These are phyloP conservation scores for Turnera subulata DNA, from an alignment of 345 rosid species.

Conservation along the genomic window DNA sequence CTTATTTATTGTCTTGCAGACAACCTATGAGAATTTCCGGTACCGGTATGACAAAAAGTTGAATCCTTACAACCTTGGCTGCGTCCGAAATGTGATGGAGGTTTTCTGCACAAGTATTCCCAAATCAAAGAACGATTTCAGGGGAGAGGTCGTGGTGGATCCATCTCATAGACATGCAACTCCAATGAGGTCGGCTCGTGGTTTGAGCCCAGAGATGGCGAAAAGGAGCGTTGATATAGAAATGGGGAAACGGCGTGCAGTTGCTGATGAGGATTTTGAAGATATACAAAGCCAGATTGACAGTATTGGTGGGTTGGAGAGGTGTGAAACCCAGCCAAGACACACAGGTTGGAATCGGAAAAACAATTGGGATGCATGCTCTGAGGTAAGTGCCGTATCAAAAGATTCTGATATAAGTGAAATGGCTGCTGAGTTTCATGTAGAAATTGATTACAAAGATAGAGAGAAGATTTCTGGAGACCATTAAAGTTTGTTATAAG, in stretches of 20 bases:
- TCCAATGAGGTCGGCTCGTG: conserved; percentile 27
- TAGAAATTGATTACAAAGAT: conserved; percentile 30
- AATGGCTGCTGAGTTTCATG: conserved; percentile 42
- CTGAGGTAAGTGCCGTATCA: conserved; percentile 22
- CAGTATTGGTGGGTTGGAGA: conserved; percentile 46
- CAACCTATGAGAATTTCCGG: conserved; percentile 82
- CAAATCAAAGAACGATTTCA: conserved; percentile 50
- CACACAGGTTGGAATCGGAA: conserved; percentile 27
- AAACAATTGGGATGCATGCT: conserved; percentile 44
- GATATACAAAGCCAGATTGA: conserved; percentile 51
- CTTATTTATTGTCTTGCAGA: conserved; percentile 41
- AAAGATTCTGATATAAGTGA: conserved; percentile 25
- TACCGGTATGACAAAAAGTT: conserved; percentile 61
- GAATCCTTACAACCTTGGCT: conserved; percentile 66
- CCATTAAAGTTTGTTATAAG: conserved; percentile 16
- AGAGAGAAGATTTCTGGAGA: conserved; percentile 26
- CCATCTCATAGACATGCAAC: conserved; percentile 29
- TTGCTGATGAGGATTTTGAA: conserved; percentile 60
- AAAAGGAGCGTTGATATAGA: conserved; percentile 43
- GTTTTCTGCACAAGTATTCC: conserved; percentile 52
- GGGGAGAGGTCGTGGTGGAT: conserved; percentile 41
- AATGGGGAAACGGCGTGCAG: conserved; percentile 49
- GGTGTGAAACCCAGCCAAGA: conserved; percentile 47
- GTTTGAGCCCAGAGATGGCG: conserved; percentile 38
- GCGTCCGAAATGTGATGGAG: conserved; percentile 34